Conservation (phyloP, 108 stramenopile species). For the Fragilaria crotonensis region DNA sequence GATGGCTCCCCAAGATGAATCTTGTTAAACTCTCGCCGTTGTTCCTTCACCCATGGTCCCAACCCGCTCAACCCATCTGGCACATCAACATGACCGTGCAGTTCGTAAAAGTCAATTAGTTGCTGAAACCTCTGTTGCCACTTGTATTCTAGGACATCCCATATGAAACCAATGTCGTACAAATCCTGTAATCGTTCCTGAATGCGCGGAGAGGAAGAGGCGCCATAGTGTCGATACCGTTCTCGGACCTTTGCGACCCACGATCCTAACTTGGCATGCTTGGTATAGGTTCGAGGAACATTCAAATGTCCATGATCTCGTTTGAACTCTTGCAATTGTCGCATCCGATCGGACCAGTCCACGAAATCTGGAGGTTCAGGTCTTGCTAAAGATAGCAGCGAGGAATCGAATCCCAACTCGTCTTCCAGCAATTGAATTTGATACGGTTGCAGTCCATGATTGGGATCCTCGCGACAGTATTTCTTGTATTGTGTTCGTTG, state of each 20-base stretch:
- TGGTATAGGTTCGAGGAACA: background rate
- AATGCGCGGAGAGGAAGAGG: too few relatives aligned
- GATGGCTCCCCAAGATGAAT: too few relatives aligned
- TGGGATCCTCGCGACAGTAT: too few relatives aligned
- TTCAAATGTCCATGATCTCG: conserved; percentile 2
- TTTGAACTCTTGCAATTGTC: background rate
- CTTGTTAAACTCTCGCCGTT: conserved; percentile 1
- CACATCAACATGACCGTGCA: background rate
- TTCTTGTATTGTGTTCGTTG: too few relatives aligned
- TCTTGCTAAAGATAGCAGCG: too few relatives aligned
- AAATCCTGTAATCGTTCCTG: too few relatives aligned
- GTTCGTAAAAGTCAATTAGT: background rate
- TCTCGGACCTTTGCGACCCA: conserved; percentile 1
- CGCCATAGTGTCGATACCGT: too few relatives aligned
- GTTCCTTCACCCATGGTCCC: background rate
- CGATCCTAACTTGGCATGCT: background rate
- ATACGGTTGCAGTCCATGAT: too few relatives aligned
- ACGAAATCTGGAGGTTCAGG: too few relatives aligned
- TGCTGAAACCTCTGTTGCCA: background rate
- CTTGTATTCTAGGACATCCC: background rate
- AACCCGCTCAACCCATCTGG: background rate
- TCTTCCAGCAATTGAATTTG: too few relatives aligned
- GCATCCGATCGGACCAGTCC: background rate
- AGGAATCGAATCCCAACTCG: too few relatives aligned
- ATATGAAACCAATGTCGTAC: too few relatives aligned